Percentiles rank a stretch among this genome's conserved stretches.
Evolutionary conservation across 2,329 filamentous ascomycete species (phyloP).

Genomic region (Trichophyton simii): DNA sequence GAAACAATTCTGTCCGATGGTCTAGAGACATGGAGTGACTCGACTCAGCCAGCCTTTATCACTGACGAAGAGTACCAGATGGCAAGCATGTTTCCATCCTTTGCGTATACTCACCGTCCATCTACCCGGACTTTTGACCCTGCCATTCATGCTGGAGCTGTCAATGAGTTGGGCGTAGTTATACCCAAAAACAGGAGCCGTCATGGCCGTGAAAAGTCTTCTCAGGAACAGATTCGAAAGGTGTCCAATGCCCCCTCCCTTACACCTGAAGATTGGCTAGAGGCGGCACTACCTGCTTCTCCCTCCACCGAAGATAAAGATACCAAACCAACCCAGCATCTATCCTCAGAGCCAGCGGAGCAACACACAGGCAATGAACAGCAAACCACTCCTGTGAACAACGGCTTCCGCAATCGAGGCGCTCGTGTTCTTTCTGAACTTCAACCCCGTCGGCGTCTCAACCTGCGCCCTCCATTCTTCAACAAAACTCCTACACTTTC

Average conservation of each 20-base stretch:
- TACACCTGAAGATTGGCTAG: constrained; percentile 33
- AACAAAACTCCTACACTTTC: constrained; percentile 16
- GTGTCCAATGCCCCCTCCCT: constrained; percentile 21
- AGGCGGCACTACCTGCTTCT: constrained; percentile 23
- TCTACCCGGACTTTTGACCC: neutral
- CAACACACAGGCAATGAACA: neutral
- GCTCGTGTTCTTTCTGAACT: constrained; percentile 9
- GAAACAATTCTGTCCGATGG: constrained; percentile 21
- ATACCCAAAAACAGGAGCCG: constrained; percentile 2
- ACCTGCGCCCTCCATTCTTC: constrained; percentile 27
- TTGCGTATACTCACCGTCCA: constrained; percentile 13
- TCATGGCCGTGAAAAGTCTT: neutral
- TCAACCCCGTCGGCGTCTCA: constrained; percentile 24
- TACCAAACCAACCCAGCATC: neutral
- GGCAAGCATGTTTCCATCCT: constrained; percentile 22
- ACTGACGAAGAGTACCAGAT: constrained; percentile 16
- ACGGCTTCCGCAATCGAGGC: constrained; percentile 9
- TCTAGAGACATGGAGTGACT: constrained; percentile 23
- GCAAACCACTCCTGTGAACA: neutral
- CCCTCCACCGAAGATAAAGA: neutral
- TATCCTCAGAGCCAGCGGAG: neutral
- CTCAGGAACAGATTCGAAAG: constrained; percentile 3
- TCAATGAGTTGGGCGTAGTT: neutral
- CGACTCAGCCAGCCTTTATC: constrained; percentile 17
- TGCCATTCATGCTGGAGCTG: neutral